phyloP scores from a whole-genome alignment of 768 basidiomycete genomes.

The Pleurotus citrinopileatus region DNA sequence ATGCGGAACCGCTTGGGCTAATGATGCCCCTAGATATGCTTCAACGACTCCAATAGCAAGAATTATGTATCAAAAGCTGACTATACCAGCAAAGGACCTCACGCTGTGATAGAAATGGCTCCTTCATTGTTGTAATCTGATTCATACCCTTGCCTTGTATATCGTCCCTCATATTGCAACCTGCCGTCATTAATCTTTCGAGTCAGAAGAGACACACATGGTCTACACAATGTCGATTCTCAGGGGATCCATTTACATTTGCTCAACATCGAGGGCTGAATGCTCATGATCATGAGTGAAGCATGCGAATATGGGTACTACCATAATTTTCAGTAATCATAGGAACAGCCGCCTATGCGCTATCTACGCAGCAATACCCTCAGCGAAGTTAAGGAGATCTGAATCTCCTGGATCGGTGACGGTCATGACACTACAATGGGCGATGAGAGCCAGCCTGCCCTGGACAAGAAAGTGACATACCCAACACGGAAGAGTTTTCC shows the following conservation, averaged over 20 bases:
- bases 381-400: slow-evolving; percentile 86
- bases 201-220: too few relatives aligned
- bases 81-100: slow-evolving; percentile 71
- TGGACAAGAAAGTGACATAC: slow-evolving; percentile 33
- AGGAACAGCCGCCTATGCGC: too few relatives aligned
- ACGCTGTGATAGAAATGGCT: slow-evolving; percentile 73
- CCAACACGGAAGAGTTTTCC: slow-evolving; percentile 99
- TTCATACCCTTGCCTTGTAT: not conserved
- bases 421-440: slow-evolving; percentile 82
- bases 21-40: slow-evolving; percentile 80
- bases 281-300: too few relatives aligned
- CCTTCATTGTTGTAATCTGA: slow-evolving; percentile 58
- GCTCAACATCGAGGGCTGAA: too few relatives aligned
- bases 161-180: too few relatives aligned
- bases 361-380: slow-evolving; percentile 61
- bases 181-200: too few relatives aligned
- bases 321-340: too few relatives aligned
- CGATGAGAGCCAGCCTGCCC: not conserved
- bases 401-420: slow-evolving; percentile 95
- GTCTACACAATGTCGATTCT: too few relatives aligned
- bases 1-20: too few relatives aligned
- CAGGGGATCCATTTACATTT: too few relatives aligned
- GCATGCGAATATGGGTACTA: too few relatives aligned
- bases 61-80: slow-evolving; percentile 81
- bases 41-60: slow-evolving; percentile 62